Evolutionary conservation across 164 flowering plant genomes (phyloP).

Genomic region (Malania oleifera): DNA sequence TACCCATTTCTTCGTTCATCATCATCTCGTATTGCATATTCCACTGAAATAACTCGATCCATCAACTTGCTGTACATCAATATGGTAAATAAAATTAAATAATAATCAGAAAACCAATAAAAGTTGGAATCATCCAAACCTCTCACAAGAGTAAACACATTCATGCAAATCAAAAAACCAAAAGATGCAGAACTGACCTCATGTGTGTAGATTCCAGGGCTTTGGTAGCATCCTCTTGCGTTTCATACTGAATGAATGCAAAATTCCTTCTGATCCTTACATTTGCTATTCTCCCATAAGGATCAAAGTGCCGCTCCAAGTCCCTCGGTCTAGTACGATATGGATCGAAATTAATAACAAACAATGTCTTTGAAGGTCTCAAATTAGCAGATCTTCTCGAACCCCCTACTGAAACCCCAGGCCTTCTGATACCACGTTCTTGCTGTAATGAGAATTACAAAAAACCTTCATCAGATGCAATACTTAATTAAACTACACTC

Average conservation of each 20-base stretch:
- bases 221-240: conserved; percentile 85
- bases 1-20: conserved; percentile 65
- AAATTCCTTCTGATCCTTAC: conserved; percentile 90
- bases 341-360: conserved; percentile 94
- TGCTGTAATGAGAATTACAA: conserved; percentile 43
- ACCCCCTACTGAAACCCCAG: conserved; percentile 40
- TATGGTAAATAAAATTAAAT: too few relatives aligned
- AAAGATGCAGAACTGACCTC: conserved; percentile 29
- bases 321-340: conserved; percentile 73
- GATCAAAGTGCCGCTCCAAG: conserved; percentile 89
- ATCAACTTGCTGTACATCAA: conserved; percentile 59
- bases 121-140: conserved; percentile 2
- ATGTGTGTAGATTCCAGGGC: conserved; percentile 58
- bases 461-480: background rate
- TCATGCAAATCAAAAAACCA: background rate
- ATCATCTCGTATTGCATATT: conserved; percentile 89
- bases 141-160: too few relatives aligned
- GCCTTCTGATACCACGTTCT: conserved; percentile 73
- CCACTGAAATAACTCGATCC: conserved; percentile 92
- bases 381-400: conserved; percentile 55
- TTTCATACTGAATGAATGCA: conserved; percentile 88
- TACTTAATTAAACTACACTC: too few relatives aligned
- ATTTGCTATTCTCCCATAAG: conserved; percentile 82
- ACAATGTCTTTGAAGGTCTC: conserved; percentile 85
- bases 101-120: background rate